phyloP scores from a whole-genome alignment of 345 rosid genomes.

The Iberis pinnata region DNA sequence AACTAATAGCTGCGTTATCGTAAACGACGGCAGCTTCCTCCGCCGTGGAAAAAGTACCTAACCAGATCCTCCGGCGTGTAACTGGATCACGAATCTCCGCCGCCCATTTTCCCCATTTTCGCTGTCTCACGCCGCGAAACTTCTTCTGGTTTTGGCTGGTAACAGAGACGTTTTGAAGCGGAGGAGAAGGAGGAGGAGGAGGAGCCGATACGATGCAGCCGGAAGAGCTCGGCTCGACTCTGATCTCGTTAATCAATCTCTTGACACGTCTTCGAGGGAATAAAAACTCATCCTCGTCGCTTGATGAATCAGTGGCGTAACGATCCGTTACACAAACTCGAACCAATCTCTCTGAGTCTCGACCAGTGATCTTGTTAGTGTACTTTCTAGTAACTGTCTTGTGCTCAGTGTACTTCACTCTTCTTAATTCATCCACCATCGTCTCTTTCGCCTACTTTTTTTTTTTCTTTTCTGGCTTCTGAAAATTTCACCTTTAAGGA shows the following conservation, averaged over 20 bases:
- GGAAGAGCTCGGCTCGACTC: constrained; percentile 34
- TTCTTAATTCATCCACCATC: constrained; percentile 32
- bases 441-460: neutral
- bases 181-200: neutral
- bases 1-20: constrained; percentile 80
- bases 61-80: constrained; percentile 70
- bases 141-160: constrained; percentile 36
- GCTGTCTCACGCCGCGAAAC: constrained; percentile 79
- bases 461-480: too few relatives aligned
- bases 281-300: constrained; percentile 40
- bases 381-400: constrained; percentile 39
- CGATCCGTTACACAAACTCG: constrained; percentile 59
- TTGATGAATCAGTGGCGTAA: constrained; percentile 90
- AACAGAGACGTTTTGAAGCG: constrained; percentile 14
- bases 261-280: constrained; percentile 53
- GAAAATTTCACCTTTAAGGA: too few relatives aligned
- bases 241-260: constrained; percentile 65
- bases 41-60: constrained; percentile 88
- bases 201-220: constrained; percentile 4
- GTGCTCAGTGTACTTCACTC: constrained; percentile 65
- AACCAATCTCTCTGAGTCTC: constrained; percentile 33
- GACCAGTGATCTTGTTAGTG: constrained; percentile 26
- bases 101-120: constrained; percentile 99
- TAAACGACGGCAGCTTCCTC: constrained; percentile 95
- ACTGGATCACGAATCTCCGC: constrained; percentile 97